These are phyloP conservation scores for Penicillium canariense DNA, from an alignment of 495 filamentous ascomycete genomes.

Conservation along the genomic window DNA sequence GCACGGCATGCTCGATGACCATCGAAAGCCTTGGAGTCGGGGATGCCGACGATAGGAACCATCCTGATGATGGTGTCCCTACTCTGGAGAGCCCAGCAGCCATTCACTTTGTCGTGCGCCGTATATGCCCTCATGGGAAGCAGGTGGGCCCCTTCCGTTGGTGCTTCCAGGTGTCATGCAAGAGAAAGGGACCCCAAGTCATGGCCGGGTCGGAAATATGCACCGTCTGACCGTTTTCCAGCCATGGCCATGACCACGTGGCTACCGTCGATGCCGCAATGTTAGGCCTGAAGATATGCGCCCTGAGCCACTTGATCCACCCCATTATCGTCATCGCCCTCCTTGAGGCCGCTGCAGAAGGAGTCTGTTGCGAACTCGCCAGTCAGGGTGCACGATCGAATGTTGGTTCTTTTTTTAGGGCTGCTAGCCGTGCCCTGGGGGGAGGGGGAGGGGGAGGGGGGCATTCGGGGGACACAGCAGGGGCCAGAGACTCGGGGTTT, in stretches of 20 bases:
- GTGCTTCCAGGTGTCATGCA: not conserved
- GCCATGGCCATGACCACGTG: too few species aligned
- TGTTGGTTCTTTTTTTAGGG: constrained; percentile 26
- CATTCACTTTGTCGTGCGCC: constrained; percentile 1
- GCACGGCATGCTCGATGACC: not conserved
- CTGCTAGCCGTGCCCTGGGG: not conserved
- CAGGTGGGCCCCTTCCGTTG: not conserved
- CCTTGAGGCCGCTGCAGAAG: constrained; percentile 1
- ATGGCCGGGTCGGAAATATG: not conserved
- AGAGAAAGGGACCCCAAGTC: not conserved
- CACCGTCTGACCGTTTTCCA: not conserved
- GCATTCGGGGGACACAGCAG: not conserved
- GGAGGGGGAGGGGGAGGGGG: not conserved
- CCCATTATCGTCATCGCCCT: not conserved
- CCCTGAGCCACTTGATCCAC: not conserved
- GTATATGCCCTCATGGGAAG: not conserved
- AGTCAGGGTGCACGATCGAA: not conserved
- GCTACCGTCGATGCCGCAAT: not conserved
- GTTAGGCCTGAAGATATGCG: not conserved
- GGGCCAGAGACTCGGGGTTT: not conserved
- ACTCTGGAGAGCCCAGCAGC: not conserved
- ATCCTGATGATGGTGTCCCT: too few species aligned
- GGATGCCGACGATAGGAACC: too few species aligned
- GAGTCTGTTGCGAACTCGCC: not conserved
- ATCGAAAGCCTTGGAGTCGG: not conserved